Evolutionary conservation across 495 filamentous ascomycete species (phyloP), one percentile per base, ranked within the genome.

Genomic region (Massariosphaeria phaeospora): DNA sequence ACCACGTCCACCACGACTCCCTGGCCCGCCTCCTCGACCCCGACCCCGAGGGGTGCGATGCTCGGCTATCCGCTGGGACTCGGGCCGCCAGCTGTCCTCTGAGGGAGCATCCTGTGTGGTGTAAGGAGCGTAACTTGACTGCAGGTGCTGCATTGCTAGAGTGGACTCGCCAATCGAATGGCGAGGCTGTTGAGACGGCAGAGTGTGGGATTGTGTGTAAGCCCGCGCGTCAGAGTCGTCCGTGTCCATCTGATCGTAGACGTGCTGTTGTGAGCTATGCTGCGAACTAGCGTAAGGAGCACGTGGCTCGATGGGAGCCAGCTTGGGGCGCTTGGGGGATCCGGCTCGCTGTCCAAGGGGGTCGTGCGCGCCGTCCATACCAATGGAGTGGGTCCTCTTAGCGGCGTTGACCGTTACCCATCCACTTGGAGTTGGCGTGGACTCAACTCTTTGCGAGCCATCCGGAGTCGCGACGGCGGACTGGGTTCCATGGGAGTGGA

Each of bases 311-410:
- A 68, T 60, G 1, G 68, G 65, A 31, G 68, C 67, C 13, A 70
- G 62, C 45, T 65, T 66, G 9, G 63, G 68, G 24, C 69, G 62
- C 45, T 72, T 72, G 1, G 69, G 69, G 7, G 68, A 70, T 31
- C 60, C 67, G 29, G 55, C 18, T 10, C 48, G 40, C 18, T 55
- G 47, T 23, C 47, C 40, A 17, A 44, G 13, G 11, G 27, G 13
- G 21, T 52, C 56, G 42, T 61, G 50, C 20, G 52, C 45, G 20
- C 41, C 48, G 17, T 63, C 56, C 12, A 52, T 27, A 15, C 52
- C 59, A 24, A 48, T 57, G 10, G 51, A 38, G 23, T 57, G 58
- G 21, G 58, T 40, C 3, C 65, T 63, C 33, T 67, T 67, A 4
- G 30, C 33, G 38, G 48, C 46, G 51, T 67, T 67, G 38, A 67